Conservation (phyloP, 2,329 filamentous ascomycete species). For the Pseudocercospora fijiensis region DNA sequence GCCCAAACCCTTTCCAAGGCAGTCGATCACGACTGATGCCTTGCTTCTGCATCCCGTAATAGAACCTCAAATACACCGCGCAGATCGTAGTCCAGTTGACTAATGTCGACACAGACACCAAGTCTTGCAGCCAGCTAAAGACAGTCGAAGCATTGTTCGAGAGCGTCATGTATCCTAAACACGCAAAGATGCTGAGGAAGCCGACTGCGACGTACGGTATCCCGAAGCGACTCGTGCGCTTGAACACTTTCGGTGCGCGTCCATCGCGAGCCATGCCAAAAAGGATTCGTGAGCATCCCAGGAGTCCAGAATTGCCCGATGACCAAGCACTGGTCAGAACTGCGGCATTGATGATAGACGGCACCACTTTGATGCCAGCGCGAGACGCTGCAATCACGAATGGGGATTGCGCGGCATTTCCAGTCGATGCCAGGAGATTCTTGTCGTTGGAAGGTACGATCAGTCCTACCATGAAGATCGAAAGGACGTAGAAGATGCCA, state of each 20-base stretch:
- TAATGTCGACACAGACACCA: conserved; percentile 66
- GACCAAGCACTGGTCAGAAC: conserved; percentile 66
- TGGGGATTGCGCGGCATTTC: conserved; percentile 53
- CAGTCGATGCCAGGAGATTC: conserved; percentile 33
- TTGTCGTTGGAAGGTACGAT: conserved; percentile 34
- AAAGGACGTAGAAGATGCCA: conserved; percentile 36
- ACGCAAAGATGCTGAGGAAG: conserved; percentile 16
- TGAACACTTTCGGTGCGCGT: conserved; percentile 59
- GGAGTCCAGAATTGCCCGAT: conserved; percentile 55
- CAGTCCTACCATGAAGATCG: conserved; percentile 20
- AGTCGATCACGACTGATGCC: conserved; percentile 58
- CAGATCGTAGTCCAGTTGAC: conserved; percentile 65
- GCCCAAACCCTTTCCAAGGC: conserved; percentile 65
- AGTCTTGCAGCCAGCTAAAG: conserved; percentile 66
- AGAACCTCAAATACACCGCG: conserved; percentile 63
- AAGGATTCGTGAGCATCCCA: conserved; percentile 52
- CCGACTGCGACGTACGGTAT: conserved; percentile 25
- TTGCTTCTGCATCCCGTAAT: conserved; percentile 56
- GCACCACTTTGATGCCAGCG: conserved; percentile 61
- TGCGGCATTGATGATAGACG: conserved; percentile 65
- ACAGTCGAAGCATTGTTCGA: conserved; percentile 18
- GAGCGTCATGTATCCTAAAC: conserved; percentile 21
- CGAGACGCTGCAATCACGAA: conserved; percentile 65
- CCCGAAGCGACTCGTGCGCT: conserved; percentile 36
- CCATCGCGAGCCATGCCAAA: conserved; percentile 60